Evolutionary conservation across 1,284 basidiomycete species (phyloP).

Genomic region (Fomitopsis pinicola): DNA sequence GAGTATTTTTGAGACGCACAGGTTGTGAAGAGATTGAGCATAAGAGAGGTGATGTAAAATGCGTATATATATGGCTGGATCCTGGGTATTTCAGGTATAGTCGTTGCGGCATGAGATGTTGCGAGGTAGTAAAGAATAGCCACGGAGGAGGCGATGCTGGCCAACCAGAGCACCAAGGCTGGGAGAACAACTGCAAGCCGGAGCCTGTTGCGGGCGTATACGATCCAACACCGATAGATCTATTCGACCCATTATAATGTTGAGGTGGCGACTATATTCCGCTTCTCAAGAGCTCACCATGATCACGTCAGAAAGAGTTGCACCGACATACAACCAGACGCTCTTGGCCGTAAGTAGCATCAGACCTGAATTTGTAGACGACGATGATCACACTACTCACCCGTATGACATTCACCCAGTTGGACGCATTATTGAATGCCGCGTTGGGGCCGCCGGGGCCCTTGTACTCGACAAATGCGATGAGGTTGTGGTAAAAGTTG

Average conservation of each 20-base stretch:
- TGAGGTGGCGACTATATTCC: background rate
- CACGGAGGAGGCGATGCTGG: conserved; percentile 2
- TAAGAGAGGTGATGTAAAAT: background rate
- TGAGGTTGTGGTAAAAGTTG: background rate
- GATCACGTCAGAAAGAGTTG: conserved; percentile 19
- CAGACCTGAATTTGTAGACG: too few relatives aligned
- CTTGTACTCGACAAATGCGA: background rate
- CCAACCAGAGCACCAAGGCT: conserved; percentile 12
- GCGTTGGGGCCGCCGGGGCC: background rate
- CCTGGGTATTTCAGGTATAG: background rate
- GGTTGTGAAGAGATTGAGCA: background rate
- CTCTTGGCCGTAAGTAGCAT: background rate
- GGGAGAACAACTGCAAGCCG: conserved; percentile 4
- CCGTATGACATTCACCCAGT: background rate
- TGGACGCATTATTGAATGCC: background rate
- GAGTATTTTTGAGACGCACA: background rate
- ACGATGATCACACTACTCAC: background rate
- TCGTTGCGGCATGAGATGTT: background rate
- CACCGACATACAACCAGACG: background rate
- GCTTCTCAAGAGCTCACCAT: conserved; percentile 9
- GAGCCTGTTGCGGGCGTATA: conserved; percentile 9
- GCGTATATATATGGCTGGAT: background rate
- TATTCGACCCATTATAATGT: background rate
- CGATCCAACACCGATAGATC: conserved; percentile 14
- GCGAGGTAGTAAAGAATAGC: background rate